phyloP scores from a whole-genome alignment of 208 protist species.

The Trypanosoma conorhini region DNA sequence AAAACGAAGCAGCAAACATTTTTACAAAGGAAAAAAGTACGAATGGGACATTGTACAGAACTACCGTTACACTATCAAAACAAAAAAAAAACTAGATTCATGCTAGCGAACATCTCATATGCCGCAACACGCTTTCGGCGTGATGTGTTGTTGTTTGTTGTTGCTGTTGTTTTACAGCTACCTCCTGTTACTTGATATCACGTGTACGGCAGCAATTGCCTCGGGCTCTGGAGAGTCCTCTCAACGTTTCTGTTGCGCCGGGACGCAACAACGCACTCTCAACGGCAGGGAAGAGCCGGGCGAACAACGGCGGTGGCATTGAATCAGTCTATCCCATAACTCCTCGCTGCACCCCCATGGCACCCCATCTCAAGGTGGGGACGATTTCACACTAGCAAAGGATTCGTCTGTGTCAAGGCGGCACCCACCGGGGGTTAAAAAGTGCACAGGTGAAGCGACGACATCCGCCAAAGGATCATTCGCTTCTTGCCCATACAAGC shows the following conservation, averaged over 20 bases:
- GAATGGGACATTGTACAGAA: not conserved
- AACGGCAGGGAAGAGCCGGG: not conserved
- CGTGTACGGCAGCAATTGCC: not conserved
- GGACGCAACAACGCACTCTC: too few relatives aligned
- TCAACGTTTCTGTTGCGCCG: too few relatives aligned
- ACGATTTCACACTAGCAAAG: not conserved
- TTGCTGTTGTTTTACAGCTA: too few relatives aligned
- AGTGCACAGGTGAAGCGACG: not conserved
- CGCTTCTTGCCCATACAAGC: constrained; percentile 4
- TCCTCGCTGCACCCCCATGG: not conserved
- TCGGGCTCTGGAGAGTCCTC: too few relatives aligned
- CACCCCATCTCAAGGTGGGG: not conserved
- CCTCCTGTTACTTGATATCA: not conserved
- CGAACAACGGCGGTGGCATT: not conserved
- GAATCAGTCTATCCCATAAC: not conserved
- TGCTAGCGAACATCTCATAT: not conserved
- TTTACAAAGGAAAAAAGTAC: not conserved
- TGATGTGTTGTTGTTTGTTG: too few relatives aligned
- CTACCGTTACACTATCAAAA: not conserved
- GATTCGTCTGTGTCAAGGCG: not conserved
- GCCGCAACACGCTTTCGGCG: not conserved
- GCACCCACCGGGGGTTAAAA: not conserved
- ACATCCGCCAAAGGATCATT: not conserved
- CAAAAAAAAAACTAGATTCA: not conserved
- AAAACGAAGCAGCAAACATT: too few relatives aligned